A percentile compares a stretch with the other conserved stretches of the same genome.
Conservation (phyloP, 495 filamentous ascomycete genomes). For the Xylaria curta region DNA sequence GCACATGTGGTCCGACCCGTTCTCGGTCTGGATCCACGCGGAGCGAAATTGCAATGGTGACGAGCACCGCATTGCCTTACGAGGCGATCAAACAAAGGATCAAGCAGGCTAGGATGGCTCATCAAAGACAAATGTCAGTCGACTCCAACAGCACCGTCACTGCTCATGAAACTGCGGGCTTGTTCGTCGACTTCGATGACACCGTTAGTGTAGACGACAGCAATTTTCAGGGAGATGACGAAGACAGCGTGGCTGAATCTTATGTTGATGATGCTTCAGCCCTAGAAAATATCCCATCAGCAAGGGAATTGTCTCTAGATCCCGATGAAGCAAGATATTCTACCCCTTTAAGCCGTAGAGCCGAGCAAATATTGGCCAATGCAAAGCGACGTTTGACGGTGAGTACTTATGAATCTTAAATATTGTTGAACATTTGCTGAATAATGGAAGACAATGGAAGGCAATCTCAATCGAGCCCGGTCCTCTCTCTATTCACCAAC, state of each 20-base stretch:
- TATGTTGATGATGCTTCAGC: constrained; percentile 49
- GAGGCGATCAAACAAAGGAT: constrained; percentile 48
- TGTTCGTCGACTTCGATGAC: constrained; percentile 64
- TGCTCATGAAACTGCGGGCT: constrained; percentile 48
- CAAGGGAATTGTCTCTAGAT: constrained; percentile 22
- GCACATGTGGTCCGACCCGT: constrained; percentile 44
- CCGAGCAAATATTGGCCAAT: constrained; percentile 88
- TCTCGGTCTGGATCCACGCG: constrained; percentile 34
- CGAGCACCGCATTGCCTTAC: constrained; percentile 34
- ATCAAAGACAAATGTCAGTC: constrained; percentile 51
- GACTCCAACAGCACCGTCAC: constrained; percentile 60
- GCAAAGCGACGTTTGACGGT: constrained; percentile 88
- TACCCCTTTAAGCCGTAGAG: constrained; percentile 78
- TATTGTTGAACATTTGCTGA: constrained; percentile 25
- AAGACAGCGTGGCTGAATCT: constrained; percentile 62
- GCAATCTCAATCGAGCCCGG: constrained; percentile 80
- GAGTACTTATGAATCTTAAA: constrained; percentile 43
- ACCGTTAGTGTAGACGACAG: constrained; percentile 62
- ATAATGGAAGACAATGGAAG: constrained; percentile 80
- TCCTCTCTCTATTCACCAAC: constrained; percentile 70
- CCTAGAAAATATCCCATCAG: constrained; percentile 24
- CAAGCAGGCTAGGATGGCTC: constrained; percentile 43
- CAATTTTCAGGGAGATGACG: constrained; percentile 64
- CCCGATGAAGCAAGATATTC: constrained; percentile 54
- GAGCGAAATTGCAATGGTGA: constrained; percentile 33